These are phyloP conservation scores for Fusarium coicis DNA, from an alignment of 2,329 filamentous ascomycete genomes.

Conservation along the genomic window DNA sequence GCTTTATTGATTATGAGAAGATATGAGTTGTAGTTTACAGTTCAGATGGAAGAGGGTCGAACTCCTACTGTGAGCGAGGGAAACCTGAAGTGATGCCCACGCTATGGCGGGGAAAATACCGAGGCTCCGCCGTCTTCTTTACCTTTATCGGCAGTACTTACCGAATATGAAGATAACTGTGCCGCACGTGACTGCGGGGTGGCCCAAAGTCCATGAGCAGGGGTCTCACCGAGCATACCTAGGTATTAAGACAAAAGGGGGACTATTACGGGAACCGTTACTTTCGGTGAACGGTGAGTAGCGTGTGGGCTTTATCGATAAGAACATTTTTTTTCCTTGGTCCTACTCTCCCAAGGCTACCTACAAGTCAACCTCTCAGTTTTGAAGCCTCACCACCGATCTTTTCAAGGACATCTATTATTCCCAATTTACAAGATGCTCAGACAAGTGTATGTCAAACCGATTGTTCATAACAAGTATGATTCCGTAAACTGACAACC, in stretches of 20 bases:
- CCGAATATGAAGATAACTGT: conserved; percentile 2
- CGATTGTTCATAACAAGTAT: background rate
- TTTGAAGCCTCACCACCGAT: conserved; percentile 25
- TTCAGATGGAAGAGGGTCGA: conserved; percentile 29
- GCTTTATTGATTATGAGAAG: background rate
- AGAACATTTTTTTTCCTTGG: conserved; percentile 46
- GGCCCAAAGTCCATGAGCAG: background rate
- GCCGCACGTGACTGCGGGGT: conserved; percentile 52
- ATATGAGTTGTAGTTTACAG: conserved; percentile 23
- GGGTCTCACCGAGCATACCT: conserved; percentile 8
- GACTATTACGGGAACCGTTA: background rate
- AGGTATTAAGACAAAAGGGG: background rate
- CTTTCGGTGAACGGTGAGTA: conserved; percentile 24
- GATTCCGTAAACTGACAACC: background rate
- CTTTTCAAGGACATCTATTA: conserved; percentile 16
- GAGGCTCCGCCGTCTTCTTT: conserved; percentile 41
- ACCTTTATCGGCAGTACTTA: conserved; percentile 21
- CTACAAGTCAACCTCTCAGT: conserved; percentile 17
- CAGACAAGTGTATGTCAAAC: conserved; percentile 58
- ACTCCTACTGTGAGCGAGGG: conserved; percentile 19
- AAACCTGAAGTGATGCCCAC: conserved; percentile 20
- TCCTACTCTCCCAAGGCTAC: background rate
- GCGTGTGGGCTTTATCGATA: conserved; percentile 49
- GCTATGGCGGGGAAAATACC: conserved; percentile 45
- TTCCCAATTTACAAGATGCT: conserved; percentile 53